A percentile compares a stretch with the other conserved stretches of the same genome.
Evolutionary conservation across 176 grass and related monocot species (phyloP).

Genomic region (Chloris gayana): DNA sequence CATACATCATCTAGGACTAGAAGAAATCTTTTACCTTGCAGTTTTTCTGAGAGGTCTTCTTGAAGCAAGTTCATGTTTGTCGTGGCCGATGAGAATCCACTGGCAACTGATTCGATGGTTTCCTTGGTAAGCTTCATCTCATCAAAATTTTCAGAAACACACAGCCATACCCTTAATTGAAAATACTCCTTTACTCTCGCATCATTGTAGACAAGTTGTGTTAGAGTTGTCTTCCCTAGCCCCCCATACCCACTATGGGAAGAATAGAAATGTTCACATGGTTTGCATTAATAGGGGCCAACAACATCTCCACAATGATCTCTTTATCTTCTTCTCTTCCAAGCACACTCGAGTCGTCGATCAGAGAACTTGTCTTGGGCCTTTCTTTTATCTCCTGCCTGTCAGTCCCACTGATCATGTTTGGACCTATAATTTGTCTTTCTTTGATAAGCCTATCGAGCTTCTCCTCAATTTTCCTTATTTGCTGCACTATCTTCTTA

Average conservation of each 20-base stretch:
- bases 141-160: constrained; percentile 81
- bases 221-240: constrained; percentile 75
- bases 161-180: constrained; percentile 66
- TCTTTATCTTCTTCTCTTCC: constrained; percentile 81
- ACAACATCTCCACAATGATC: constrained; percentile 48
- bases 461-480: constrained; percentile 47
- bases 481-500: constrained; percentile 48
- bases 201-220: constrained; percentile 76
- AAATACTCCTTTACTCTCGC: constrained; percentile 65
- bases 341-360: constrained; percentile 57
- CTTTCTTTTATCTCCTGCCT: constrained; percentile 49
- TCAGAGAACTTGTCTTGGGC: constrained; percentile 62
- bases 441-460: constrained; percentile 67
- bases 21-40: constrained; percentile 68
- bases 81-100: constrained; percentile 31
- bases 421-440: constrained; percentile 49
- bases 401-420: constrained; percentile 29
- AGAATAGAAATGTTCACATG: constrained; percentile 38
- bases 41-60: constrained; percentile 59
- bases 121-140: constrained; percentile 69
- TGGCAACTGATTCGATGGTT: constrained; percentile 64
- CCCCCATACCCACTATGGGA: constrained; percentile 85
- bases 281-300: constrained; percentile 27
- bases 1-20: constrained; percentile 89
- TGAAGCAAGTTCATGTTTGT: constrained; percentile 75